phyloP scores from a whole-genome alignment of 768 basidiomycete species.

The Tylopilus felleus region DNA sequence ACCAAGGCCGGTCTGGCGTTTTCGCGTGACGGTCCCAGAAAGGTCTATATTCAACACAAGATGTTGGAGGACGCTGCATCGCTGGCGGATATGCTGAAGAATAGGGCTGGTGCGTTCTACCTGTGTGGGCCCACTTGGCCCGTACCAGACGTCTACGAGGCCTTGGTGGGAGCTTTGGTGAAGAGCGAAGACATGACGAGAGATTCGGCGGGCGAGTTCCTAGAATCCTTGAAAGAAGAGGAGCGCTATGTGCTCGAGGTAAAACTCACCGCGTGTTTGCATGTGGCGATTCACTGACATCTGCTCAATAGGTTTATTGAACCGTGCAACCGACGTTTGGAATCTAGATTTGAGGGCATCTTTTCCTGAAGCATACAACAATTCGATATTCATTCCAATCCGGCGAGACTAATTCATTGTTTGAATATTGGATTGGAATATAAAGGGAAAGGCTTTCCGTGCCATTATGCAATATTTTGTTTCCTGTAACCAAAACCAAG shows the following conservation, averaged over 20 bases:
- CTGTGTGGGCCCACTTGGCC: conserved; percentile 99
- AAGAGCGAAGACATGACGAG: conserved; percentile 64
- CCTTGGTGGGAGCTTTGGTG: conserved; percentile 77
- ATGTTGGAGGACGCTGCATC: conserved; percentile 87
- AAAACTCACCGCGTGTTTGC: neutral
- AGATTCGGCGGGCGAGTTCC: conserved; percentile 68
- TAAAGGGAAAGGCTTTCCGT: too few species aligned
- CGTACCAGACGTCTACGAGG: conserved; percentile 97
- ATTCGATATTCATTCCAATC: too few species aligned
- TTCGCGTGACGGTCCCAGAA: conserved; percentile 88
- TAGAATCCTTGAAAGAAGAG: conserved; percentile 92
- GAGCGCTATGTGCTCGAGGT: conserved; percentile 97
- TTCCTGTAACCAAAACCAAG: too few species aligned
- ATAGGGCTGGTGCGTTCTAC: conserved; percentile 83
- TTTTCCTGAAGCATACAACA: too few species aligned
- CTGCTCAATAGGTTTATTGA: conserved; percentile 24
- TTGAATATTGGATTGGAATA: too few species aligned
- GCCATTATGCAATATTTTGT: too few species aligned
- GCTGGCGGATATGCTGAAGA: conserved; percentile 71
- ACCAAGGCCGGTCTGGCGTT: conserved; percentile 93
- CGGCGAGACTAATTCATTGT: too few species aligned
- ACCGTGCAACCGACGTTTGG: neutral
- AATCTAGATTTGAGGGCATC: neutral
- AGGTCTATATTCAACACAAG: conserved; percentile 98
- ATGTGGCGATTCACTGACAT: conserved; percentile 1